phyloP scores from a whole-genome alignment of 1,284 basidiomycete species.

The Porogramme epimiltina region DNA sequence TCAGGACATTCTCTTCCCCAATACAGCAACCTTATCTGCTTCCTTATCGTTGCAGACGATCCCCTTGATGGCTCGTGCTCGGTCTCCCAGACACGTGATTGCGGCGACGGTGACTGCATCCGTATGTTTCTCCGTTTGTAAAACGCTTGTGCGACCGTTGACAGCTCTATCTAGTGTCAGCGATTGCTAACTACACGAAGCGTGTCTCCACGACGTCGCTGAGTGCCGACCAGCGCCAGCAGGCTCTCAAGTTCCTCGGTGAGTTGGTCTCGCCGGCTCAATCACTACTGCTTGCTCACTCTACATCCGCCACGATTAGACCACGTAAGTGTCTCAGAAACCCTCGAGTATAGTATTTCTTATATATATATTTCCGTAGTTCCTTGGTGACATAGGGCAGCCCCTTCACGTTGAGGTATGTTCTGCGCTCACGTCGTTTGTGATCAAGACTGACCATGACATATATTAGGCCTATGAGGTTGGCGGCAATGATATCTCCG shows the following conservation, averaged over 20 bases:
- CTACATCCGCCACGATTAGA: neutral
- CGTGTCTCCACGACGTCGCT: constrained; percentile 47
- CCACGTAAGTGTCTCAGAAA: too few species aligned
- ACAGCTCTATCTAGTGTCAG: constrained; percentile 21
- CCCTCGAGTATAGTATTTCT: neutral
- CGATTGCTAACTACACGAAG: constrained; percentile 58
- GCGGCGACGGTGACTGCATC: constrained; percentile 15
- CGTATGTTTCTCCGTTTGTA: neutral
- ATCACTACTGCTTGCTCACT: constrained; percentile 32
- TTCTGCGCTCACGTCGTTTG: neutral
- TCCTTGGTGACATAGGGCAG: constrained; percentile 18
- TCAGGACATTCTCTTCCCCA: neutral
- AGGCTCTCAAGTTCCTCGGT: constrained; percentile 53
- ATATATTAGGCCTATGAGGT: constrained; percentile 20
- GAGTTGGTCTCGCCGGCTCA: constrained; percentile 5
- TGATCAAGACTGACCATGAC: neutral
- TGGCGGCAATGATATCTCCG: constrained; percentile 32
- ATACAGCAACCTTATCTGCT: neutral
- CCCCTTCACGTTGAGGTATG: constrained; percentile 24
- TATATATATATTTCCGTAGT: constrained; percentile 21
- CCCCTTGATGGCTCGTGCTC: constrained; percentile 18
- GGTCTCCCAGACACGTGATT: constrained; percentile 15
- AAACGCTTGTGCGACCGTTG: neutral
- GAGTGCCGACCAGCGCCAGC: constrained; percentile 43
- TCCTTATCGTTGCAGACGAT: neutral